phyloP scores from a whole-genome alignment of 2,329 filamentous ascomycete species.

The Apiospora koreana region DNA sequence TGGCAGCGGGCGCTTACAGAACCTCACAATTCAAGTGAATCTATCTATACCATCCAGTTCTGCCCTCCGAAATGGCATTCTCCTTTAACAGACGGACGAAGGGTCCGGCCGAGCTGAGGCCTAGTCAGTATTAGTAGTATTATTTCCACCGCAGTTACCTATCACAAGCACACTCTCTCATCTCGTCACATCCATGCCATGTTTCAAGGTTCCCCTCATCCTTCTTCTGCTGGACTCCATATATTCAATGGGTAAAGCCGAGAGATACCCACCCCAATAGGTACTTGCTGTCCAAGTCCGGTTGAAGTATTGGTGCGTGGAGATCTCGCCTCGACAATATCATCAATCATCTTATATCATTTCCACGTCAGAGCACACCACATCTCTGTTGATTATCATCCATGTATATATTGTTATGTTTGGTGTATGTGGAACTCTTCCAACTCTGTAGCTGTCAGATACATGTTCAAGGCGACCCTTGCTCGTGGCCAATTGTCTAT shows the following conservation, averaged over 20 bases:
- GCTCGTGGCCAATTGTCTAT: background rate
- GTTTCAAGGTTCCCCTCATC: constrained; percentile 9
- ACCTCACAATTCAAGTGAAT: background rate
- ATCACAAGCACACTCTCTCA: background rate
- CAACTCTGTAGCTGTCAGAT: background rate
- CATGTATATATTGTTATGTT: too few species aligned
- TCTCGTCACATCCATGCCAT: constrained; percentile 3
- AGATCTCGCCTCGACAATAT: background rate
- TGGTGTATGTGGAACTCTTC: too few species aligned
- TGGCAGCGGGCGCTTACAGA: background rate
- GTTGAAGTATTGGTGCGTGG: background rate
- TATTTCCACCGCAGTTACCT: background rate
- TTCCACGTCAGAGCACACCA: constrained; percentile 11
- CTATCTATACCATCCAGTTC: background rate
- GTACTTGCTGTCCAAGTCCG: background rate
- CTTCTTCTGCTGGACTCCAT: background rate
- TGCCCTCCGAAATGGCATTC: background rate
- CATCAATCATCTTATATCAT: constrained; percentile 15
- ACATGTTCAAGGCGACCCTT: background rate
- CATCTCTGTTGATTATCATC: constrained; percentile 2
- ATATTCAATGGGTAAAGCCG: constrained; percentile 6
- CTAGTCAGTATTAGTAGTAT: background rate
- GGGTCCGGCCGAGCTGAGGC: constrained; percentile 1
- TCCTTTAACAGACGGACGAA: too few species aligned
- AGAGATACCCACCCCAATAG: background rate